These are phyloP conservation scores for Hypomontagnella monticulosa DNA, from an alignment of 495 filamentous ascomycete genomes.

Conservation along the genomic window DNA sequence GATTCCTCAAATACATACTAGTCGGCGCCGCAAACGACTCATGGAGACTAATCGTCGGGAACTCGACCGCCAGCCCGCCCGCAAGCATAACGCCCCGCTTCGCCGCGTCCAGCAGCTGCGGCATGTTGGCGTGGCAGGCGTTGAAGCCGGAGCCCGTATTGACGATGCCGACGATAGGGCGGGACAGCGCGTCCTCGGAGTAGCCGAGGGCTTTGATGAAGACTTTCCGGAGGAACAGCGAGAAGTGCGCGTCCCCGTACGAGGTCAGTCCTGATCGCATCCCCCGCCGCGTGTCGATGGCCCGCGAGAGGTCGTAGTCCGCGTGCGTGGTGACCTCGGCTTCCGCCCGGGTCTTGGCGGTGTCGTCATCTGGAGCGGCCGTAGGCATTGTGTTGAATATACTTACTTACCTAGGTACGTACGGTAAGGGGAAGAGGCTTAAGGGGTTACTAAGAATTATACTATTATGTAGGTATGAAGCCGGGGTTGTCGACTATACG, in stretches of 20 bases:
- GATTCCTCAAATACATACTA: constrained; percentile 73
- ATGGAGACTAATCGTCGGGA: constrained; percentile 72
- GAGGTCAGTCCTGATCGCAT: constrained; percentile 68
- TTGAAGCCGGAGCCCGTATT: constrained; percentile 74
- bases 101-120: constrained; percentile 72
- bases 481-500: neutral
- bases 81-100: constrained; percentile 69
- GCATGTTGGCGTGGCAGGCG: constrained; percentile 73
- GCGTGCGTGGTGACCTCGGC: constrained; percentile 5
- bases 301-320: constrained; percentile 65
- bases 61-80: constrained; percentile 70
- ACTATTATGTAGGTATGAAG: neutral
- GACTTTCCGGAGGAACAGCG: constrained; percentile 73
- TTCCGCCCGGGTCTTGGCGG: neutral
- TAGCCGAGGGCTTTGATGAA: constrained; percentile 77
- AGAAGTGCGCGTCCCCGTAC: constrained; percentile 77
- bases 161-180: constrained; percentile 72
- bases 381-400: constrained; percentile 15
- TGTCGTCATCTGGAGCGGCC: neutral
- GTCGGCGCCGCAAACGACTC: constrained; percentile 71
- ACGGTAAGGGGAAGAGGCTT: neutral
- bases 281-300: constrained; percentile 59
- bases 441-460: neutral
- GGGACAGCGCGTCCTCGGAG: constrained; percentile 70
- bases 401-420: neutral